Evolutionary conservation across 73 alveolate species (phyloP).

Genomic region (Paramecium primaurelia): DNA sequence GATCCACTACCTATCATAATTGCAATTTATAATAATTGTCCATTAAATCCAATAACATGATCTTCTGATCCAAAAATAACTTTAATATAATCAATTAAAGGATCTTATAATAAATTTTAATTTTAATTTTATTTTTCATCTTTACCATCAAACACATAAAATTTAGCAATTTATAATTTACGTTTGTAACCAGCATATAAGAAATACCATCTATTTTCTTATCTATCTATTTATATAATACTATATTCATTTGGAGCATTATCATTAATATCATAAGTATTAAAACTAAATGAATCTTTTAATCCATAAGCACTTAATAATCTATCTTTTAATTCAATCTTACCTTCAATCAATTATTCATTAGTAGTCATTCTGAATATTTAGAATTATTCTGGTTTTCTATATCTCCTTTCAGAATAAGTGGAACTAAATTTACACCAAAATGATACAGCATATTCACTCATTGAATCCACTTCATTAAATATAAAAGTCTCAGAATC

Average conservation of each 20-base stretch:
- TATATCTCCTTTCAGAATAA: background rate
- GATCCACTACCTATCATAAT: background rate
- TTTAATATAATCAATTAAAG: background rate
- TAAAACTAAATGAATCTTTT: background rate
- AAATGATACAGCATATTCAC: background rate
- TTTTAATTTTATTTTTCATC: background rate
- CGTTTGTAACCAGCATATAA: background rate
- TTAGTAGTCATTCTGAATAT: conserved; percentile 8
- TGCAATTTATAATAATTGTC: background rate
- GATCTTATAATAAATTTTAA: background rate
- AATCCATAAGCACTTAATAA: background rate
- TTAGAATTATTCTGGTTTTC: background rate
- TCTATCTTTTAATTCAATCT: background rate
- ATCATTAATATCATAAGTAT: conserved; percentile 1
- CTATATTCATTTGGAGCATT: conserved; percentile 16
- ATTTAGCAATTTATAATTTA: background rate
- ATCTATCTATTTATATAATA: background rate
- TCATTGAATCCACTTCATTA: background rate
- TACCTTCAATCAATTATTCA: background rate
- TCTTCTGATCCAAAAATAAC: background rate
- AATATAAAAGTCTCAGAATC: background rate
- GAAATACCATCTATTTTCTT: conserved; percentile 8
- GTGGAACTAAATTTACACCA: conserved; percentile 11
- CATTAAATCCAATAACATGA: background rate
- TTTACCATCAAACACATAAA: background rate